Conservation (phyloP, 169 alveolate species). For the Plasmodium berghei region DNA sequence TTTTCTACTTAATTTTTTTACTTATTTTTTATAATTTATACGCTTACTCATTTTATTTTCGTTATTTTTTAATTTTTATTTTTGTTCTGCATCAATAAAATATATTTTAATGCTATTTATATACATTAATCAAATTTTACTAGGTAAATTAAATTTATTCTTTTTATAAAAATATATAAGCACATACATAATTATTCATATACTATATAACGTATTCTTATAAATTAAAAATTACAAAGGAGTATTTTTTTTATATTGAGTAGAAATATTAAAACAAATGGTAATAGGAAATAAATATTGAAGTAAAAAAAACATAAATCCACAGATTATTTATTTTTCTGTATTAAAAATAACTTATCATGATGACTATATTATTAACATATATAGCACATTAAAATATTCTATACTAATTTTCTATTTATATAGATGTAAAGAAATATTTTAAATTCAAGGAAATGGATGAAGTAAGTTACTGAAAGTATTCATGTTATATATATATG, state of each 20-base stretch:
- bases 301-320: background rate
- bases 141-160: constrained; percentile 9
- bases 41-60: constrained; percentile 2
- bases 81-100: constrained; percentile 60
- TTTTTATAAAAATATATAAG: background rate
- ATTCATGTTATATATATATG: too few relatives aligned
- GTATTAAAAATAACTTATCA: background rate
- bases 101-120: constrained; percentile 1
- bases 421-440: constrained; percentile 67
- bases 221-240: background rate
- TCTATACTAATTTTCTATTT: background rate
- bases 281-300: constrained; percentile 29
- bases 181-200: background rate
- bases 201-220: background rate
- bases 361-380: background rate
- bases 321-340: background rate
- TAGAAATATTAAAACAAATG: constrained; percentile 61
- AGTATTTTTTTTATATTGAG: constrained; percentile 34
- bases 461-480: constrained; percentile 38
- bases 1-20: background rate
- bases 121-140: background rate
- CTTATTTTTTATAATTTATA: constrained; percentile 15
- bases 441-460: constrained; percentile 75
- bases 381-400: background rate
- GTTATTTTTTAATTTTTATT: constrained; percentile 44